Percentiles rank a stretch among this genome's conserved stretches.
phyloP scores from a whole-genome alignment of 2,329 filamentous ascomycete species.

The Akanthomyces muscarius region DNA sequence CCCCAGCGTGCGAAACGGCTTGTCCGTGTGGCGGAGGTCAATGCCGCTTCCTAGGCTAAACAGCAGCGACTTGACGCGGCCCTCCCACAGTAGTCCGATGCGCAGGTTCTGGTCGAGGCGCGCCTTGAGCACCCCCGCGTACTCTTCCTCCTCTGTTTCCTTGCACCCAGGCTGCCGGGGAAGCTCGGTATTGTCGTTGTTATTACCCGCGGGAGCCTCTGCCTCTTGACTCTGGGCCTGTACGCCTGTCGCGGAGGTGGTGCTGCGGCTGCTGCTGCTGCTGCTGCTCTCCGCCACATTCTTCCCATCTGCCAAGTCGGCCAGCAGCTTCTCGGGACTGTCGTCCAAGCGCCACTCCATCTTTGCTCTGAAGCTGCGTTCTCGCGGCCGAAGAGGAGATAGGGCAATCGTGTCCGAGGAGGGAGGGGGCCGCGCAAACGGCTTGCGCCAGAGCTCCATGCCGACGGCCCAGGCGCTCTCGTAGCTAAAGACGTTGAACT shows the following conservation, averaged over 20 bases:
- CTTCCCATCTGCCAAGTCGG: not conserved
- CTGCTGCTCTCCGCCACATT: not conserved
- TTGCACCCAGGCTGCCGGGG: conserved; percentile 12
- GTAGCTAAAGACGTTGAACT: conserved; percentile 98
- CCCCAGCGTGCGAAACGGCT: conserved; percentile 72
- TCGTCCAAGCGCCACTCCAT: conserved; percentile 46
- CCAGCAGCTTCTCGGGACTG: not conserved
- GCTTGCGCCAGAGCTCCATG: conserved; percentile 84
- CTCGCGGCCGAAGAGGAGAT: conserved; percentile 23
- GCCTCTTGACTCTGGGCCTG: not conserved
- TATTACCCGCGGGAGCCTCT: conserved; percentile 20
- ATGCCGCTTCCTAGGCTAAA: conserved; percentile 87
- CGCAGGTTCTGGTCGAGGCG: conserved; percentile 83
- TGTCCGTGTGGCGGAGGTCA: conserved; percentile 70
- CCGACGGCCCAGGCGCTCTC: conserved; percentile 91
- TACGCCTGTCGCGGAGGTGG: no score
- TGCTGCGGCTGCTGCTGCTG: no score
- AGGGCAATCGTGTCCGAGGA: conserved; percentile 30
- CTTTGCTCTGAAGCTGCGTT: conserved; percentile 51
- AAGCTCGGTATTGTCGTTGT: conserved; percentile 21
- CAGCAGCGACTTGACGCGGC: conserved; percentile 83
- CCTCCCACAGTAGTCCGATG: conserved; percentile 88
- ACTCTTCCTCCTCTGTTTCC: conserved; percentile 53
- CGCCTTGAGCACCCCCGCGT: conserved; percentile 84
- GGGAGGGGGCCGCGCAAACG: conserved; percentile 32